A percentile compares a stretch with the other conserved stretches of the same genome.
Conservation (phyloP, 139 green algal species). For the Mesotaenium endlicherianum region DNA sequence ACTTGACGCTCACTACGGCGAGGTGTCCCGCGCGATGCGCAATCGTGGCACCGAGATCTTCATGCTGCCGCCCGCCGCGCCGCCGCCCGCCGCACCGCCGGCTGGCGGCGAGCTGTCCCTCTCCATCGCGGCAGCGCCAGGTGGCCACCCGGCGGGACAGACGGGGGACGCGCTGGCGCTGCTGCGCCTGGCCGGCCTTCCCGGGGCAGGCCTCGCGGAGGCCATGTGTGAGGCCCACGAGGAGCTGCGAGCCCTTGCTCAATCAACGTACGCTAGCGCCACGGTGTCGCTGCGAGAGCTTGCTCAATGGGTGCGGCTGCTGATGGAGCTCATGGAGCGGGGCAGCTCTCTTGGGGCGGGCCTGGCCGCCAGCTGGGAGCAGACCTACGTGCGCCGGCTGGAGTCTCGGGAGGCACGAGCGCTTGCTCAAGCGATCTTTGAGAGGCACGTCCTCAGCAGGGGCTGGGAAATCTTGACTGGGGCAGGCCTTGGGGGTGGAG, state of each 20-base stretch:
- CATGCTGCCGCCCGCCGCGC: slow-evolving; percentile 59
- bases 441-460: not conserved
- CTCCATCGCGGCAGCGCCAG: not conserved
- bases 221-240: slow-evolving; percentile 63
- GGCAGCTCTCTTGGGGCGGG: slow-evolving; percentile 58
- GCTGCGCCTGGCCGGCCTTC: slow-evolving; percentile 30
- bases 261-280: too few relatives aligned
- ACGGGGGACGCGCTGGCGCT: not conserved
- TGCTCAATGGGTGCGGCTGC: slow-evolving; percentile 58
- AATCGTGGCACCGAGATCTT: slow-evolving; percentile 95
- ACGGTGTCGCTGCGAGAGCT: slow-evolving; percentile 55
- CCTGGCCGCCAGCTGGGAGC: slow-evolving; percentile 61
- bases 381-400: slow-evolving; percentile 41
- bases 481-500: too few relatives aligned
- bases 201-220: slow-evolving; percentile 40
- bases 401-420: slow-evolving; percentile 4
- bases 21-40: slow-evolving; percentile 95
- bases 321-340: slow-evolving; percentile 58
- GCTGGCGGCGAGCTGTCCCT: not conserved
- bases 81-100: not conserved
- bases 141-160: not conserved
- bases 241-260: slow-evolving; percentile 17
- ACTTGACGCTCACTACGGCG: slow-evolving; percentile 82
- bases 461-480: too few relatives aligned
- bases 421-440: not conserved